phyloP scores from a whole-genome alignment of 805 yeast genomes.

The Wickerhamiella brachini region DNA sequence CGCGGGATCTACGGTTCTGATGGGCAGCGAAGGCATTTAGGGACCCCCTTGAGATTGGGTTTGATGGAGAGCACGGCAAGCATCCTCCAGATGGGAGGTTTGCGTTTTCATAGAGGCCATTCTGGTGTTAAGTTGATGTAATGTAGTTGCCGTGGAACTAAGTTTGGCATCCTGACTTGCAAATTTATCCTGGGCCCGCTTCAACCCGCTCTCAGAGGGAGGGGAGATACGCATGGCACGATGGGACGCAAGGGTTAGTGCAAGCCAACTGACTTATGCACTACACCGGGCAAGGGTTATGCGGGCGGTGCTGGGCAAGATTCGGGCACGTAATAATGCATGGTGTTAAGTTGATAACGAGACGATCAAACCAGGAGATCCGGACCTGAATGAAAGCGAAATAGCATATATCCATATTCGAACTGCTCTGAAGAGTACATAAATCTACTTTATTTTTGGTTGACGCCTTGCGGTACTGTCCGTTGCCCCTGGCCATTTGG shows the following conservation, averaged over 20 bases:
- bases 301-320: background rate
- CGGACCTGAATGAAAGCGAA: too few species aligned
- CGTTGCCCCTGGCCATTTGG: background rate
- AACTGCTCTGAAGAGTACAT: too few species aligned
- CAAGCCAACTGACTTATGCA: background rate
- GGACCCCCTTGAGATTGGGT: background rate
- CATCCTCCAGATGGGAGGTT: background rate
- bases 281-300: background rate
- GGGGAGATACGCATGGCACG: background rate
- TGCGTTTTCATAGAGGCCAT: background rate
- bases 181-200: background rate
- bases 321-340: background rate
- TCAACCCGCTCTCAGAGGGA: background rate
- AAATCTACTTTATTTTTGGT: too few species aligned
- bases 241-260: background rate
- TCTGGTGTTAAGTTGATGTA: background rate
- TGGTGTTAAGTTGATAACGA: background rate
- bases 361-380: background rate
- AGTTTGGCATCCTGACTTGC: background rate
- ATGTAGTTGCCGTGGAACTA: background rate
- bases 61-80: background rate
- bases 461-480: too few species aligned
- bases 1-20: too few species aligned
- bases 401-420: too few species aligned
- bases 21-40: background rate